phyloP scores from a whole-genome alignment of 2,329 filamentous ascomycete genomes.

The Furcasterigmium furcatum region DNA sequence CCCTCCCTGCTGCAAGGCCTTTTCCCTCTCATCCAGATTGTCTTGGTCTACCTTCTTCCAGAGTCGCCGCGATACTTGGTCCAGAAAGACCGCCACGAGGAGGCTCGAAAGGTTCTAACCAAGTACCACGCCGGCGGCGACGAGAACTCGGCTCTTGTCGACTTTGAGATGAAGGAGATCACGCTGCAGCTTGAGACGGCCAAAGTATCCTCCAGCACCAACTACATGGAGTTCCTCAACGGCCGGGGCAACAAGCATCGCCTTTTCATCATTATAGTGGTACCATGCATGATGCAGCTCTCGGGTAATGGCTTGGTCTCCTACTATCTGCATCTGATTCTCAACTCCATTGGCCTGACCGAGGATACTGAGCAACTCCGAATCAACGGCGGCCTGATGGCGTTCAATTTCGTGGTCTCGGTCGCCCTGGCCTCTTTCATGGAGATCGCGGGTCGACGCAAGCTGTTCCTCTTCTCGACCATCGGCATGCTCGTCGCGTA shows the following conservation, averaged over 20 bases:
- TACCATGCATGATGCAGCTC: constrained; percentile 19
- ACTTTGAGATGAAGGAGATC: constrained; percentile 47
- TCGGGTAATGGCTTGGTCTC: constrained; percentile 30
- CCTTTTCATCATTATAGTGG: not conserved
- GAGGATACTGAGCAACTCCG: constrained; percentile 20
- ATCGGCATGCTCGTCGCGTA: constrained; percentile 16
- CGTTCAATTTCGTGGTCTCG: constrained; percentile 13
- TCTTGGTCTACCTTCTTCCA: constrained; percentile 20
- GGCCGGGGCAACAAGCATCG: constrained; percentile 13
- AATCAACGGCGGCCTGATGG: constrained; percentile 23
- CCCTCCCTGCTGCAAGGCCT: constrained; percentile 41
- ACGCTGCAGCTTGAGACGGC: constrained; percentile 29
- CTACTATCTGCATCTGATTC: constrained; percentile 32
- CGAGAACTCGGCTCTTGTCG: constrained; percentile 35
- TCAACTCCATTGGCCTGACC: constrained; percentile 26
- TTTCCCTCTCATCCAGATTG: constrained; percentile 35
- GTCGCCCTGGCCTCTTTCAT: constrained; percentile 26
- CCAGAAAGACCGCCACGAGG: constrained; percentile 40
- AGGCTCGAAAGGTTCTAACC: constrained; percentile 37
- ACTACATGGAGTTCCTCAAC: constrained; percentile 14
- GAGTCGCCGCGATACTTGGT: constrained; percentile 42
- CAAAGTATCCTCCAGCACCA: constrained; percentile 10
- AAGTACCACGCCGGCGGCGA: constrained; percentile 48
- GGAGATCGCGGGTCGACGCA: constrained; percentile 10
- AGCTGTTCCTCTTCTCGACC: constrained; percentile 26